Evolutionary conservation across 768 basidiomycete genomes (phyloP).

Genomic region (Leccinum broughii): DNA sequence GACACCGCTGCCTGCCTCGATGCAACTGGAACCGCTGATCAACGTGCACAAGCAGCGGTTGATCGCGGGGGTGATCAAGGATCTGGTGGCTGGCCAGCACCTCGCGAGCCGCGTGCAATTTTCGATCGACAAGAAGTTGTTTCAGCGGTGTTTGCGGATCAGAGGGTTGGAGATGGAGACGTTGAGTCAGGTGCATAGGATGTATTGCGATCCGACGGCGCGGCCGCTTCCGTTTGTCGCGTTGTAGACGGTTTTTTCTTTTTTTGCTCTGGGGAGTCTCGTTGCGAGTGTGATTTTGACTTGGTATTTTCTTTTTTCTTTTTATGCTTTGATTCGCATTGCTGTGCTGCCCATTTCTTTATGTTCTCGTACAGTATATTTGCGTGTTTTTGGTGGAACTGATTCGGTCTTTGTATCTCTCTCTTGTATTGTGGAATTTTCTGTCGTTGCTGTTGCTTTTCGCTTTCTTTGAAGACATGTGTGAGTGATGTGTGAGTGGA

Average conservation of each 20-base stretch:
- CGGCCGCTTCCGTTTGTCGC: slow-evolving; percentile 23
- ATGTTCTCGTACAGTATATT: slow-evolving; percentile 7
- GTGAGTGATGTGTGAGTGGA: too few relatives aligned
- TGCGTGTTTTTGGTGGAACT: too few relatives aligned
- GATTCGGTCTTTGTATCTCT: slow-evolving; percentile 23
- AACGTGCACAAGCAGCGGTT: slow-evolving; percentile 88
- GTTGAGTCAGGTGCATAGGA: slow-evolving; percentile 48
- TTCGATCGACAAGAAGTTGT: slow-evolving; percentile 71
- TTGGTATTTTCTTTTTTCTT: too few relatives aligned
- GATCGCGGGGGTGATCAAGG: slow-evolving; percentile 74
- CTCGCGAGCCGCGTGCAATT: slow-evolving; percentile 72
- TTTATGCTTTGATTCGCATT: too few relatives aligned
- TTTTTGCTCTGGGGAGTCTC: neutral
- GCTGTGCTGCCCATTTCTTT: neutral
- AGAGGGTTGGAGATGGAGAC: slow-evolving; percentile 60
- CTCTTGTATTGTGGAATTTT: slow-evolving; percentile 22
- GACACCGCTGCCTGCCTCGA: slow-evolving; percentile 68
- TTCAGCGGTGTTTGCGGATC: slow-evolving; percentile 71
- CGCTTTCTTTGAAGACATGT: too few relatives aligned
- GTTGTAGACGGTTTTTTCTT: slow-evolving; percentile 14
- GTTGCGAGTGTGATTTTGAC: neutral
- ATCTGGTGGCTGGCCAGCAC: slow-evolving; percentile 80
- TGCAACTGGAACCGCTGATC: slow-evolving; percentile 82
- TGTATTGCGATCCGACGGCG: slow-evolving; percentile 34
- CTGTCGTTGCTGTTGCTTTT: neutral